Conservation (phyloP, 805 yeast species). For the Metschnikowia lochheadii region DNA sequence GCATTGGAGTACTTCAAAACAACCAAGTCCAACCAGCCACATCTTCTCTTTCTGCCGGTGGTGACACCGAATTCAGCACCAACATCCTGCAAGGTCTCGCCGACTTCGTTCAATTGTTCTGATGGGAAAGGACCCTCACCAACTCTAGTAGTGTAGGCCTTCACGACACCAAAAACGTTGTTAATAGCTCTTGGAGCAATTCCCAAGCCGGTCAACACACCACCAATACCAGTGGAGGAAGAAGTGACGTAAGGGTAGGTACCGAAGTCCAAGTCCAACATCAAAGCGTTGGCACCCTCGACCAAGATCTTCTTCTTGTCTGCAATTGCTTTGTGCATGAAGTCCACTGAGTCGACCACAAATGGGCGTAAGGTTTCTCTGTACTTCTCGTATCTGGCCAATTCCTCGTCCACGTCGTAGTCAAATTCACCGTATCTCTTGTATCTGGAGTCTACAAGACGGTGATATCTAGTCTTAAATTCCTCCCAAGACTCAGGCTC, state of each 20-base stretch:
- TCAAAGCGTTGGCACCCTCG: constrained; percentile 97
- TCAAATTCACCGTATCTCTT: constrained; percentile 93
- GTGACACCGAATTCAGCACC: constrained; percentile 98
- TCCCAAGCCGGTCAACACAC: constrained; percentile 95
- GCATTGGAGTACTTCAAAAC: constrained; percentile 86
- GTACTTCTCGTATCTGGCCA: constrained; percentile 68
- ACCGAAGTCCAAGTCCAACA: constrained; percentile 97
- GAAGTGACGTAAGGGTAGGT: constrained; percentile 98
- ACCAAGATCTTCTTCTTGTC: constrained; percentile 82
- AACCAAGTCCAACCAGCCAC: constrained; percentile 98
- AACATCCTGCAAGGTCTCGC: constrained; percentile 81
- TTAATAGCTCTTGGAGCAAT: constrained; percentile 83
- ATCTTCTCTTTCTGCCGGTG: constrained; percentile 97
- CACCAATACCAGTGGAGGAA: constrained; percentile 94
- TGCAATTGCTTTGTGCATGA: constrained; percentile 72
- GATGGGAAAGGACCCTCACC: constrained; percentile 99
- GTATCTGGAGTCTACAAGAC: constrained; percentile 75
- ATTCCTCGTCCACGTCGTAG: constrained; percentile 76
- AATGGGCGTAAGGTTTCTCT: constrained; percentile 77
- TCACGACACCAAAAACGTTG: constrained; percentile 91
- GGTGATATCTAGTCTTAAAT: constrained; percentile 71
- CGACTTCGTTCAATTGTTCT: constrained; percentile 84
- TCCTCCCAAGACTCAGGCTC: constrained; percentile 92
- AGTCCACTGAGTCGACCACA: constrained; percentile 88
- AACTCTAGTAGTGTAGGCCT: constrained; percentile 97